These are phyloP conservation scores for Hansenula lynferdii DNA, from an alignment of 1,139 yeast species.

Conservation along the genomic window DNA sequence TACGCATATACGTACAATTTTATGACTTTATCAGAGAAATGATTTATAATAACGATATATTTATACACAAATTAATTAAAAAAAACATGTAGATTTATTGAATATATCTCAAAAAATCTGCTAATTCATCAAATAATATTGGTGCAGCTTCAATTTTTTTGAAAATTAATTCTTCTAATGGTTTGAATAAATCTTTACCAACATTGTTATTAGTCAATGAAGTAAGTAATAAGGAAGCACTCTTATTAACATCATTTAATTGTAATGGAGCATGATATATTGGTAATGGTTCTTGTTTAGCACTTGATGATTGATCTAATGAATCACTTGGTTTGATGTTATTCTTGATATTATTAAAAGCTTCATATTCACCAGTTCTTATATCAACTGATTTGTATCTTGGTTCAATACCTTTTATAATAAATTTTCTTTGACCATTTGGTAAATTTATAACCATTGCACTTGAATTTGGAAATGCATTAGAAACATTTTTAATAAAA, in stretches of 20 bases:
- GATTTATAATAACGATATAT: slow-evolving; percentile 1
- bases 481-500: slow-evolving; percentile 88
- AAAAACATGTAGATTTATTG: too few species aligned
- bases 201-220: slow-evolving; percentile 24
- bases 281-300: slow-evolving; percentile 13
- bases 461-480: slow-evolving; percentile 85
- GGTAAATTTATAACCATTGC: slow-evolving; percentile 80
- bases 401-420: slow-evolving; percentile 86
- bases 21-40: not conserved
- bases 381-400: slow-evolving; percentile 45
- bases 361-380: slow-evolving; percentile 27
- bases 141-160: slow-evolving; percentile 29
- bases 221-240: slow-evolving; percentile 28
- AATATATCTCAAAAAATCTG: slow-evolving; percentile 14
- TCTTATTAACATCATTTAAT: slow-evolving; percentile 33
- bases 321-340: too few species aligned
- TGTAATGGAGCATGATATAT: slow-evolving; percentile 16
- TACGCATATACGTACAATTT: too few species aligned
- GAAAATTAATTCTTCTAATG: slow-evolving; percentile 25
- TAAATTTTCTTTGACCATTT: slow-evolving; percentile 70
- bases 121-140: slow-evolving; percentile 25
- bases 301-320: not conserved
- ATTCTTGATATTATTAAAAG: slow-evolving; percentile 22
- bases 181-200: slow-evolving; percentile 27
- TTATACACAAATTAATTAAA: not conserved